Evolutionary conservation across 1,284 basidiomycete species (phyloP).

Genomic region (Cronartium quercuum): DNA sequence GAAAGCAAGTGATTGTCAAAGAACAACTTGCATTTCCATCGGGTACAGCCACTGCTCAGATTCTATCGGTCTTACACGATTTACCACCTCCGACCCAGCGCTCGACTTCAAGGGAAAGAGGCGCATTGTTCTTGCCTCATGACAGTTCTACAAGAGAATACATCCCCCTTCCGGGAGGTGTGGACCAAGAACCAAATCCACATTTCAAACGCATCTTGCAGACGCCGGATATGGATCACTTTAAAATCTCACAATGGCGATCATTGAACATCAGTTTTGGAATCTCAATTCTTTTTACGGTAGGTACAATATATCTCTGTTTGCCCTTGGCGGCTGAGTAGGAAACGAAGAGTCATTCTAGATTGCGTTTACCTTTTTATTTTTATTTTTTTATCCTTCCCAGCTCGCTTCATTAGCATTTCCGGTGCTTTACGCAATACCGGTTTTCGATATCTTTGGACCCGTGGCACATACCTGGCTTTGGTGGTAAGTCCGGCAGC

Average conservation of each 20-base stretch:
- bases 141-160: not conserved
- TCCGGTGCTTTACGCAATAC: constrained; percentile 82
- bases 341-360: not conserved
- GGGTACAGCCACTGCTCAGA: constrained; percentile 87
- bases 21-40: constrained; percentile 90
- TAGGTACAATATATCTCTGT: not conserved
- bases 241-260: not conserved
- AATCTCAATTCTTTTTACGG: not conserved
- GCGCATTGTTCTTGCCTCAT: not conserved
- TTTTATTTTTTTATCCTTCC: not conserved
- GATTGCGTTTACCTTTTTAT: not conserved
- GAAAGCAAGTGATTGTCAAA: constrained; percentile 90
- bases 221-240: not conserved
- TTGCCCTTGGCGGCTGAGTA: no score
- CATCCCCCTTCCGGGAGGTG: not conserved
- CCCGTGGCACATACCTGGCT: constrained; percentile 75
- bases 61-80: constrained; percentile 83
- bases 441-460: constrained; percentile 73
- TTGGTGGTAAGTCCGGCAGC: constrained; percentile 59
- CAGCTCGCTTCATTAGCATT: constrained; percentile 65
- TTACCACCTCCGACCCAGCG: constrained; percentile 54
- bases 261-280: not conserved
- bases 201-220: not conserved
- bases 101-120: not conserved
- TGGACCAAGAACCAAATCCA: not conserved